Conservation (phyloP, 225 moss, liverwort and hornwort species). For the Marchantia paleacea region DNA sequence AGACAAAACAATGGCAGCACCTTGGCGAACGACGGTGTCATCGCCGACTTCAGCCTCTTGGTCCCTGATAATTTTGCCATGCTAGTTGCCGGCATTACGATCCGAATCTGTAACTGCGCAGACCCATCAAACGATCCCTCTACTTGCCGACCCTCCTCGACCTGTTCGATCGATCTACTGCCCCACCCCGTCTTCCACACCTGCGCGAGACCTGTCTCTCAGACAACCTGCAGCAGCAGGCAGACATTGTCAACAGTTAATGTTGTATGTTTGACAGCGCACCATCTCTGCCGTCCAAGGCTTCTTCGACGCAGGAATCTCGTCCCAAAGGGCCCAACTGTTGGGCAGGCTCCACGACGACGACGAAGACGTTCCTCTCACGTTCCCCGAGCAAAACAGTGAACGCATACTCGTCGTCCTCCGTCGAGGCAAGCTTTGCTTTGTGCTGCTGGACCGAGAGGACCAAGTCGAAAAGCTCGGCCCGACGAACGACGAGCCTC, state of each 20-base stretch:
- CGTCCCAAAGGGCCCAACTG: no score
- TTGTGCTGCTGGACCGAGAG: no score
- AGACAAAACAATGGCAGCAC: slow-evolving; percentile 2
- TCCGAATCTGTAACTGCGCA: background rate
- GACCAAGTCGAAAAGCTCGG: no score
- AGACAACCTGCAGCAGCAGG: background rate
- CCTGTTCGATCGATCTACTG: no score
- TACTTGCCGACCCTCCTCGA: background rate
- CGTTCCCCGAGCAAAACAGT: no score
- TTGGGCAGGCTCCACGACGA: no score
- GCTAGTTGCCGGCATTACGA: background rate
- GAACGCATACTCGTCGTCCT: no score
- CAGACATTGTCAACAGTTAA: background rate
- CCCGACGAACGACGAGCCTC: no score
- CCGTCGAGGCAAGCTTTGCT: no score
- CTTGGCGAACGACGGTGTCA: slow-evolving; percentile 7
- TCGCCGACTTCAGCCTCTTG: slow-evolving; percentile 7
- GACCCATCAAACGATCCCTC: slow-evolving; percentile 9
- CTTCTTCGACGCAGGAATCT: background rate
- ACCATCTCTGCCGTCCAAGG: background rate
- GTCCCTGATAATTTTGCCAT: background rate
- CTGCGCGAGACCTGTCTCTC: background rate
- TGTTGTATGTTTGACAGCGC: background rate
- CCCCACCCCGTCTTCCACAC: background rate
- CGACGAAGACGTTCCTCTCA: no score